Evolutionary conservation across 2,329 filamentous ascomycete genomes (phyloP), one percentile per base, ranked within the genome.

Genomic region (Claviceps cyperi): DNA sequence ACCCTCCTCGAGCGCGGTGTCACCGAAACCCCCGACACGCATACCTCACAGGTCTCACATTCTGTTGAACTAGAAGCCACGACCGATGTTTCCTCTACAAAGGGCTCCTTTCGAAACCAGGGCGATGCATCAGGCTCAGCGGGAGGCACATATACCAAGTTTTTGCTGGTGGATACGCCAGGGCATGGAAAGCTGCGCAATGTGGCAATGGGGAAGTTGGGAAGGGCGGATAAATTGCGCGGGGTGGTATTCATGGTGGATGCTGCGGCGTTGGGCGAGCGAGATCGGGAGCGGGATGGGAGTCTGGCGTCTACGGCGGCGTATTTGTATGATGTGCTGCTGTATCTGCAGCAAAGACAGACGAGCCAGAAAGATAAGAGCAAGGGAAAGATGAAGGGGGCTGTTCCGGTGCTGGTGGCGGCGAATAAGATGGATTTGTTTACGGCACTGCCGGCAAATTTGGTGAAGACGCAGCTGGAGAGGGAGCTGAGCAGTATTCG

Each of bases 381-480:
- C 44, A 63, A 58, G 35, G 63, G 59, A 48, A 54, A 58, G 50
- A 66, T 62, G 55, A 55, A 59, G 43, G 66, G 62, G 58, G 54
- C 52, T 2, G 74, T 92, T 8, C 81, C 86, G 0, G 75, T 98
- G 7, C 74, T 98, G 37, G 72, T 98, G 36, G 90, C 89, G 1
- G 90, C 89, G 49, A 98, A 97, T 68, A 98, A 98, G 74, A 77
- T 89, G 62, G 92, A 98, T 64, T 74, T 98, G 1, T 98, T 98
- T 64, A 96, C 92, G 0, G 88, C 91, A 7, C 70, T 96, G 48
- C 92, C 92, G 0, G 78, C 86, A 0, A 75, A 77, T 5, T 72
- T 94, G 35, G 86, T 96, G 52, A 83, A 79, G 65, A 74, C 75
- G 49, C 79, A 77, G 55, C 72, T 98, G 14, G 90, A 97, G 68